A percentile compares a stretch with the other conserved stretches of the same genome.
Evolutionary conservation across 805 yeast genomes (phyloP).

Genomic region (Ogataea henricii): DNA sequence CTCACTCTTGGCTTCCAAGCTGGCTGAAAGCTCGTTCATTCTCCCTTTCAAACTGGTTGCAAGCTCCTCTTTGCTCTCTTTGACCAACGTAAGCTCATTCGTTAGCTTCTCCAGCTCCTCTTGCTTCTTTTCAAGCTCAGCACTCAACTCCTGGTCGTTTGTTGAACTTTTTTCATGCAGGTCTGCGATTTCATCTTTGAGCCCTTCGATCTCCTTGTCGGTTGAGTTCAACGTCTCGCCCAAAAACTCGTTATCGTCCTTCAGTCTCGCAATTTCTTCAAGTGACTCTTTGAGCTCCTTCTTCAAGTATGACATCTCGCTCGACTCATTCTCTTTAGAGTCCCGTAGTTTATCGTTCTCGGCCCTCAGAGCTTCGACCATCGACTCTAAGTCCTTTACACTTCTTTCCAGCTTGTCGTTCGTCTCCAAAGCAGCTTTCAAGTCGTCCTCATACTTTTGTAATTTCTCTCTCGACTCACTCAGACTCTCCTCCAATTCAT

Average conservation of each 20-base stretch:
- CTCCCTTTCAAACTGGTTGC: slow-evolving; percentile 8
- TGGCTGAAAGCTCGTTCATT: slow-evolving; percentile 11
- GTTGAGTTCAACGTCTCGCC: slow-evolving; percentile 3
- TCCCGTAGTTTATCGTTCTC: slow-evolving; percentile 14
- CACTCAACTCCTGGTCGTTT: slow-evolving; percentile 3
- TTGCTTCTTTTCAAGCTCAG: slow-evolving; percentile 11
- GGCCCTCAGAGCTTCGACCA: slow-evolving; percentile 10
- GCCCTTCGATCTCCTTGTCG: slow-evolving; percentile 9
- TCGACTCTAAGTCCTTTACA: slow-evolving; percentile 7
- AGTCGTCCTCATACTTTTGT: slow-evolving; percentile 12
- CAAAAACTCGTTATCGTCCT: slow-evolving; percentile 12
- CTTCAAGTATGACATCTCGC: slow-evolving; percentile 10
- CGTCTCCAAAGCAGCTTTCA: slow-evolving; percentile 13
- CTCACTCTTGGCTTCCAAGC: slow-evolving; percentile 19
- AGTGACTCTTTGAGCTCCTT: slow-evolving; percentile 11
- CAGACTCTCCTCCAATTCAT: slow-evolving; percentile 16
- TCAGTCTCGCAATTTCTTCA: slow-evolving; percentile 13
- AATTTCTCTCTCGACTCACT: slow-evolving; percentile 16
- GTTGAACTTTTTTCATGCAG: neutral
- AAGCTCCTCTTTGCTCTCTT: slow-evolving; percentile 4
- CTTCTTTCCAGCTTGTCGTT: slow-evolving; percentile 15
- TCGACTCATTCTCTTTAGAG: slow-evolving; percentile 3
- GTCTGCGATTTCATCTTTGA: slow-evolving; percentile 2
- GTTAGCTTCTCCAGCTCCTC: slow-evolving; percentile 13
- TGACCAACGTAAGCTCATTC: slow-evolving; percentile 11